Base-by-base conservation (phyloP, 2,329 filamentous ascomycete genomes). In the Aspergillus spinulosporus region DNA sequence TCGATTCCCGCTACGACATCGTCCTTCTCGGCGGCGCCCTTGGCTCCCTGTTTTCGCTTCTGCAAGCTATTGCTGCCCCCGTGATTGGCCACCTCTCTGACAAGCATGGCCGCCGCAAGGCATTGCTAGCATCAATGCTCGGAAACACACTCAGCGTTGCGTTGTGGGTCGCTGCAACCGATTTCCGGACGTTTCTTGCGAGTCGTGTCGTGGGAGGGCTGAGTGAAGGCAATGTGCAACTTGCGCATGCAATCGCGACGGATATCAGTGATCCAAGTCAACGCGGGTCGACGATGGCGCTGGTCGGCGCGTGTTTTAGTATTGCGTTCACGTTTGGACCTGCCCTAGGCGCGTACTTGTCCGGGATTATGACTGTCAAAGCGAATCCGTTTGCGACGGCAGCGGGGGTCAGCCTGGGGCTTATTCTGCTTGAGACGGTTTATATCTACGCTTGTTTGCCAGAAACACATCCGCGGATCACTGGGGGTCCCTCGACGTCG, bases 281-380 rank as follows among this genome's bases (percentile, higher is more conserved):
- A 67, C 85, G 94, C 29, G 91, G 93, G 26, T 86, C 90, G 15
- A 97, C 94, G 42, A 97, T 99, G 91, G 94, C 94, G 5, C 81
- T 99, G 53, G 93, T 99, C 29, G 94, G 94, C 57, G 92, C 89
- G 11, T 97, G 94, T 77, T 99, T 99, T 77, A 96, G 90, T 59
- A 87, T 99, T 64, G 94, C 94, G 14, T 99, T 99, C 72, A 99
- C 94, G 0, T 95, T 97, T 71, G 94, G 94, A 0, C 94, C 94
- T 0, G 92, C 92, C 8, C 82, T 99, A 5, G 94, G 94, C 58
- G 94, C 94, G 2, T 93, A 86, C 71, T 79, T 99, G 21, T 88
- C 90, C 61, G 88, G 84, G 50, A 85, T 96, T 59, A 85, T 85
- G 11, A 85, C 85, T 4, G 88, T 97, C 26, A 85, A 88, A 2